Evolutionary conservation across 495 filamentous ascomycete genomes (phyloP).

Genomic region (Neurospora sp.): DNA sequence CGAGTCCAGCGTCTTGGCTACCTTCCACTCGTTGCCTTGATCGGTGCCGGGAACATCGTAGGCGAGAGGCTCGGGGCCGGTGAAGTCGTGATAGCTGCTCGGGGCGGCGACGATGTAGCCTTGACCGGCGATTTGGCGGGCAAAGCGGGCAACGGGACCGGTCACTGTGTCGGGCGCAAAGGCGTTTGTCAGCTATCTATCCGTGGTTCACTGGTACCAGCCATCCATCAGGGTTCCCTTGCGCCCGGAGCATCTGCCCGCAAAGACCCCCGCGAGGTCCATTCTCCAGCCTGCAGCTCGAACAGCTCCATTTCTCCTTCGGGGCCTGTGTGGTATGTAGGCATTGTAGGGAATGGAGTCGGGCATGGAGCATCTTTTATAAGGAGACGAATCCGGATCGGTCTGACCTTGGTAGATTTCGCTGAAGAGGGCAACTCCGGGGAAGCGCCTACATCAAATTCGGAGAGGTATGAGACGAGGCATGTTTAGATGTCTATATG

Average conservation of each 20-base stretch:
- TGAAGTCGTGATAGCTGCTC: constrained; percentile 89
- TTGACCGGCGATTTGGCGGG: constrained; percentile 83
- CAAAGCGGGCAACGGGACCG: constrained; percentile 83
- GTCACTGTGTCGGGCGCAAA: constrained; percentile 52
- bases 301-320: not conserved
- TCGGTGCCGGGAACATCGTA: constrained; percentile 88
- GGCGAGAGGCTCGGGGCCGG: constrained; percentile 67
- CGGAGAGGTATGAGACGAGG: constrained; percentile 13
- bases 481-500: not conserved
- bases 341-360: not conserved
- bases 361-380: not conserved
- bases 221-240: not conserved
- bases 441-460: constrained; percentile 49
- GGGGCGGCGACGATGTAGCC: constrained; percentile 91
- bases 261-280: not conserved
- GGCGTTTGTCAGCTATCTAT: not conserved
- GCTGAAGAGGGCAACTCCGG: constrained; percentile 82
- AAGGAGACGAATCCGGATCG: not conserved
- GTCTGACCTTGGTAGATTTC: constrained; percentile 87
- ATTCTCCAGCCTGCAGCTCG: not conserved
- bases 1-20: constrained; percentile 72
- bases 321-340: not conserved
- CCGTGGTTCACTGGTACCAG: not conserved
- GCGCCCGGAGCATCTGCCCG: not conserved
- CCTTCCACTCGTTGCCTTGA: constrained; percentile 75